Base-by-base conservation (phyloP, 2,329 filamentous ascomycete species). In the Calonectria pseudoreteaudii region DNA sequence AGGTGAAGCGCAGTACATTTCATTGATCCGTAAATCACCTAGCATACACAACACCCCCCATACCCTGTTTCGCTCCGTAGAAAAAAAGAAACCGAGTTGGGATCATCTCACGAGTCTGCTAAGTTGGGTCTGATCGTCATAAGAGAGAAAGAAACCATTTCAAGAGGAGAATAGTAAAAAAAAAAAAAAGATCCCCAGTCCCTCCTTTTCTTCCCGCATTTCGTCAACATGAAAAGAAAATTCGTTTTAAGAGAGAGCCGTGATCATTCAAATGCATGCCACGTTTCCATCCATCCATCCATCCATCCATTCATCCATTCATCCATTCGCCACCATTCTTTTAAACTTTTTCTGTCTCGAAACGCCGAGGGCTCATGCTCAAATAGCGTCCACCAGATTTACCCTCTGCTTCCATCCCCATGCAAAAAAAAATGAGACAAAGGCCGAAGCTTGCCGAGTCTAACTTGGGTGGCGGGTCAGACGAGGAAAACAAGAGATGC, bases 251-350 rank as follows among this genome's bases (percentile, higher is more conserved):
- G 62, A 82, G 76, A 75, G 70, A 77, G 72, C 77, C 73, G 79
- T 80, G 65, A 81, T 80, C 78, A 80, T 80, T 80, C 77, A 81
- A 80, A 80, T 79, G 79, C 79, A 81, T 80, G 75, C 78, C 79
- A 80, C 79, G 79, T 80, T 80, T 80, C 79, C 76, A 80, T 80
- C 79, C 77, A 73, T 80, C 78, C 78, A 80, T 79, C 73, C 78
- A 74, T 80, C 71, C 75, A 74, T 80, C 79, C 79, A 78, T 80
- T 80, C 79, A n/a, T n/a, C 73, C 78, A 74, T 80, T 72, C 75
- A 74, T 80, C 79, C 79, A 78, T 80, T 80, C 79, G 79, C 79
- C 79, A 69, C 78, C 79, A 76, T 79, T 80, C 79, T 80, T 81
- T 79, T 81, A 75, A 77, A 70, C 58, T 77, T 80, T 80, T 76